phyloP scores from a whole-genome alignment of 495 filamentous ascomycete species.

The Amniculicola lignicola region DNA sequence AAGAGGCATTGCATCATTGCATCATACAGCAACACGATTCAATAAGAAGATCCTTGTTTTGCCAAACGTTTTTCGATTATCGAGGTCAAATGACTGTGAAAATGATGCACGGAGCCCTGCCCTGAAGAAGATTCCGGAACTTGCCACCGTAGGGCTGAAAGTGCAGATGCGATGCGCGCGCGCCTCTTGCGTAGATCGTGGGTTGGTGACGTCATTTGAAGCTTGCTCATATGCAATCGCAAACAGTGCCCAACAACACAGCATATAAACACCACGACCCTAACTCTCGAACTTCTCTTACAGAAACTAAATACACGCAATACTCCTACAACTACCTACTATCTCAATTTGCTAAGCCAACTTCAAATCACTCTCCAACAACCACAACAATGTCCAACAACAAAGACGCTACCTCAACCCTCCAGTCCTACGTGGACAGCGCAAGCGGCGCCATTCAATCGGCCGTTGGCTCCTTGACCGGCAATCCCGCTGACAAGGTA shows the following conservation, averaged over 20 bases:
- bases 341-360: not conserved
- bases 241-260: not conserved
- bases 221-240: not conserved
- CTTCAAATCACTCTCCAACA: not conserved
- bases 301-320: not conserved
- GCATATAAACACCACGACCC: not conserved
- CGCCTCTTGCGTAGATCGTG: not conserved
- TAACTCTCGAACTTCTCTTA: not conserved
- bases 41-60: too few relatives aligned
- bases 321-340: slow-evolving; percentile 4
- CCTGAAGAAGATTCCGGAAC: too few relatives aligned
- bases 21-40: too few relatives aligned
- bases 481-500: slow-evolving; percentile 66
- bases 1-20: too few relatives aligned
- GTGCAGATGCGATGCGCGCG: not conserved
- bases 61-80: too few relatives aligned
- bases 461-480: slow-evolving; percentile 69
- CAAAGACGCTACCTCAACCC: slow-evolving; percentile 56
- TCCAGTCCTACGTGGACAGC: slow-evolving; percentile 78
- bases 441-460: slow-evolving; percentile 71
- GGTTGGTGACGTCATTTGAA: not conserved
- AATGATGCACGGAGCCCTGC: too few relatives aligned
- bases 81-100: too few relatives aligned
- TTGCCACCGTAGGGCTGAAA: not conserved
- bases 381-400: slow-evolving; percentile 28